Conservation (phyloP, 306 rosid species). For the Lotus japonicus region DNA sequence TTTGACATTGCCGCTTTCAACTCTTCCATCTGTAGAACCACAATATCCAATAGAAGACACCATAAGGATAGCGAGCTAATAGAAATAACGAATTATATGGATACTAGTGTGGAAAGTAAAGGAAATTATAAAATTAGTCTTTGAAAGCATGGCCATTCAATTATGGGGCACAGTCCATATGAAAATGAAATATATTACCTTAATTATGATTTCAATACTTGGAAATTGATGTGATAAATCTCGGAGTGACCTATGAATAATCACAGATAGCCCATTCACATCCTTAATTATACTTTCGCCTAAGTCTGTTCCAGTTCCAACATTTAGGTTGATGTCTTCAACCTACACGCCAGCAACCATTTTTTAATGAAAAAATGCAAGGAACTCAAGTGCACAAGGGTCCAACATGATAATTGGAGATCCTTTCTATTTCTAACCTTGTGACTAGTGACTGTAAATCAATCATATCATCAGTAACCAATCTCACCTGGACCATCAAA, state of each 20-base stretch:
- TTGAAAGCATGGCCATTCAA: not conserved
- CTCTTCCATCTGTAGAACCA: conserved; percentile 62
- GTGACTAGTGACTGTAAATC: too few relatives aligned
- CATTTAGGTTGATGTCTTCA: conserved; percentile 88
- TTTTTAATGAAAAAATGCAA: not conserved
- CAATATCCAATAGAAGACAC: conserved; percentile 17
- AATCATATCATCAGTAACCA: conserved; percentile 8
- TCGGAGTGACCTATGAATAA: conserved; percentile 81
- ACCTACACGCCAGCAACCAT: conserved; percentile 46
- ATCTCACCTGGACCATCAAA: conserved; percentile 67
- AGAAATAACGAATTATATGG: not conserved
- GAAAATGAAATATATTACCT: conserved; percentile 40
- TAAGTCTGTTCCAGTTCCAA: conserved; percentile 66
- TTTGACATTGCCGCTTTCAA: conserved; percentile 90
- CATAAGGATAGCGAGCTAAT: conserved; percentile 1
- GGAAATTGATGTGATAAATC: conserved; percentile 72
- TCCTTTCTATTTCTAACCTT: too few relatives aligned
- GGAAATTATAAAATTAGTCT: not conserved
- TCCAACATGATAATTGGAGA: too few relatives aligned
- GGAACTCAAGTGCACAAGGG: too few relatives aligned
- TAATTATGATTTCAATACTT: conserved; percentile 54
- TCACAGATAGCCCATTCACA: conserved; percentile 81
- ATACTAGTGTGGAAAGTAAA: too few relatives aligned
- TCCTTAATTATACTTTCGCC: conserved; percentile 92
- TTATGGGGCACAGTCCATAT: conserved; percentile 3